Base-by-base conservation (phyloP, 2,329 filamentous ascomycete species). In the Botrytis hyacinthi region DNA sequence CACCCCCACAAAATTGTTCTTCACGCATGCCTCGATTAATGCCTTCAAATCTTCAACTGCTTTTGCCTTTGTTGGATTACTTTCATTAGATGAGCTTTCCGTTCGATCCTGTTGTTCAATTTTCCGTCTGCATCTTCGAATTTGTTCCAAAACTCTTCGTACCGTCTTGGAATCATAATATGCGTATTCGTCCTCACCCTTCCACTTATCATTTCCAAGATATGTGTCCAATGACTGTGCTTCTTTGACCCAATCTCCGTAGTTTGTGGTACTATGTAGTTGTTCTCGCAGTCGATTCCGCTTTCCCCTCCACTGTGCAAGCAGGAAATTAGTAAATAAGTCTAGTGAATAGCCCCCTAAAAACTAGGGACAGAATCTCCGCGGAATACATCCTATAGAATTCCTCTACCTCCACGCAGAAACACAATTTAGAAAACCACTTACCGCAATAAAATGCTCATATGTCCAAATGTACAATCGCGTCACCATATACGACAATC, bases 1-100 rank as follows among this genome's bases (percentile, higher is more conserved):
- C 22, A 97, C 91, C 0, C 96, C 96, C 29, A 93, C 94, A 83
- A 98, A 99, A 81, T 99, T 98, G 83, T 95, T 97, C 87, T 98
- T 99, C 78, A 98, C 92, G 81, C 95, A 98, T 22, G 93, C 93
- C 84, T 97, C 94, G 32, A 97, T 85, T 74, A 98, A 83, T 0
- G 87, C 87, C 75, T 90, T 91, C 72, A 99, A 86, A 72, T 96
- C 93, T 76, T 95, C 92, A 4, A 94, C 85, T 0, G 91, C 87
- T 74, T 87, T 84, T 81, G 40, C 84, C 84, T 20, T 69, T 51
- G 71, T 68, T 18, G 79, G 81, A 70, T 86, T 83, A 42, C 80
- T 78, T 57, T 82, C 82, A 77, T 79, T 77, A 63, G 35, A 74
- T 75, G 71, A 60, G 46, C 44, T 78, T 73, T n/a, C 82, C 78